Evolutionary conservation across 2,329 filamentous ascomycete genomes (phyloP), one percentile per base, ranked within the genome.

Genomic region (Sclerotinia subarctica): DNA sequence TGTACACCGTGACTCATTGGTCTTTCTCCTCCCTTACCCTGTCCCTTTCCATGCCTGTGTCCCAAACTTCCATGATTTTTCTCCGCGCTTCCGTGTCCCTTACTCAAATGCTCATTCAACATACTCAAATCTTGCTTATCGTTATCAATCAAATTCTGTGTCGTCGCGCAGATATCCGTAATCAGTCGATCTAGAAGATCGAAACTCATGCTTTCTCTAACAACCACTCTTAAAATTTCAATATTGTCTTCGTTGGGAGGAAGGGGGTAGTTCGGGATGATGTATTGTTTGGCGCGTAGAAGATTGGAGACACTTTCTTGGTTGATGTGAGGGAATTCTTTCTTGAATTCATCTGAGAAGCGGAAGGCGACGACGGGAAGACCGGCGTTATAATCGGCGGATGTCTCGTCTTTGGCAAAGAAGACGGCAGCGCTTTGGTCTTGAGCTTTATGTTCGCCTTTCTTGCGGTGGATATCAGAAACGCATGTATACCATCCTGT

Each of bases 181-280:
- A 91, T 83, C 35, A 91, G 79, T 2, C 85, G 79, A 76, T 90
- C 87, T 35, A 91, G 80, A 59, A 91, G 79, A 75, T 90, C 88
- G n/a, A 90, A 78, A n/a, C 82, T 86, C 85, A 91, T 86, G 73
- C 81, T 86, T 78, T 91, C 88, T 57, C 88, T 82, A 8, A 91
- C 82, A 3, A 90, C 88, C 0, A 90, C 83, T n/a, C 89, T 81
- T 65, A 91, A 77, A 69, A 90, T 91, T 77, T 91, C 88, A 0
- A 80, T 88, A 65, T 84, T 80, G 21, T 88, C 83, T 74, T 87
- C 86, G 54, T 80, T 81, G 0, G 88, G 88, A 11, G 88, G 88
- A 6, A 91, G 80, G 1, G 86, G 84, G 75, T 91, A 91, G 79
- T 90, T 90, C 29, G 88, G 88, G 68, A 91, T 87, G 69, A 91